Base-by-base conservation (phyloP, 768 basidiomycete species). In the Podaxis pistillaris region DNA sequence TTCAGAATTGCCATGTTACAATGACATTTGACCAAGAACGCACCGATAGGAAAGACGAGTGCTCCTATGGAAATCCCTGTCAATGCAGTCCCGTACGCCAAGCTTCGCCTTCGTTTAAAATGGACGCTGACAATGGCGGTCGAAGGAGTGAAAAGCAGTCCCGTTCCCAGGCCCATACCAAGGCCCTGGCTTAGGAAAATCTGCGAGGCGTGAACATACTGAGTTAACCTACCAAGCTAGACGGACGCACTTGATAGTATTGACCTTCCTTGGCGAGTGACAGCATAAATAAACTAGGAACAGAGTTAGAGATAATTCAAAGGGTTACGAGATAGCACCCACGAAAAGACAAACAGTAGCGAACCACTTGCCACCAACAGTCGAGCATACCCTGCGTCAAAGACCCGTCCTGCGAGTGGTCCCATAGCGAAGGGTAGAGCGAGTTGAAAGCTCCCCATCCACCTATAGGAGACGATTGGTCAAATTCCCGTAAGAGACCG, bases 121-220 rank as follows among this genome's bases (percentile, higher is more conserved):
- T 81, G 78, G 51, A 81, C 79, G 7, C 78, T 68, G 28, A 78
- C 71, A n/a, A 83, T 72, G 8, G 76, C 73, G 4, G 80, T 71
- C 4, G 82, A 78, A 0, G 85, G 86, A 7, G 83, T 68, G 70
- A 83, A 85, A 13, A 83, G 69, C 11, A 84, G 68, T 1, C 84
- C 83, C 8, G 78, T 73, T n/a, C 81, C 81, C 8, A 73, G 65
- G 0, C 86, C 86, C 71, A 83, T 81, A 9, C 81, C 83, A n/a
- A 88, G 67, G 12, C 79, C 83, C 70, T 88, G 85, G 4, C 80
- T 74, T 4, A 84, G 73, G 68, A 86, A 83, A 2, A 81, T 68
- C 71, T 79, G 22, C 8, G 30, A 47, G 41, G 65, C 30, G 58
- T 64, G 52, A 63, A 55, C 17, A n/a, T n/a, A 26, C 17, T n/a